phyloP scores from a whole-genome alignment of 2,329 filamentous ascomycete genomes.

The Claviceps monticola region DNA sequence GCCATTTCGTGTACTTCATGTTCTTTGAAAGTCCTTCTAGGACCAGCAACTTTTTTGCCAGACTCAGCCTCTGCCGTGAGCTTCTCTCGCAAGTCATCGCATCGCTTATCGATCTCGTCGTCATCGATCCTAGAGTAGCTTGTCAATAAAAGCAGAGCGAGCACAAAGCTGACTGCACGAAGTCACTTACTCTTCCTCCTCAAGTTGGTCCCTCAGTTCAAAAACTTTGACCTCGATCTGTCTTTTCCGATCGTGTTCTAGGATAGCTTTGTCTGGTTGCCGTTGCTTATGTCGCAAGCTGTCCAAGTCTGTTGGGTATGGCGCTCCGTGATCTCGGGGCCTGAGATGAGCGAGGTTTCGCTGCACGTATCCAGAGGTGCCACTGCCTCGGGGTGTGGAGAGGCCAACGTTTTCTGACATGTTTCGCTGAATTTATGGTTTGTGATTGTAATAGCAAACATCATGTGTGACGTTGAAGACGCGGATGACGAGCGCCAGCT shows the following conservation, averaged over 20 bases:
- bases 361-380: constrained; percentile 95
- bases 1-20: constrained; percentile 96
- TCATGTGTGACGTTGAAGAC: background rate
- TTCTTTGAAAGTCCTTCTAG: constrained; percentile 54
- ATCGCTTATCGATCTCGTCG: constrained; percentile 69
- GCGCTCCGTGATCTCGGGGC: constrained; percentile 66
- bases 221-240: constrained; percentile 90
- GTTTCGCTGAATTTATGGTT: constrained; percentile 1
- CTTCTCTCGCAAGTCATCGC: constrained; percentile 28
- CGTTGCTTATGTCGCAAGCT: constrained; percentile 61
- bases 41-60: constrained; percentile 18
- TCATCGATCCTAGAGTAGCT: constrained; percentile 51
- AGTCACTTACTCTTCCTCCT: constrained; percentile 61
- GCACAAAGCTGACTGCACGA: background rate
- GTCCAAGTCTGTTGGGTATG: constrained; percentile 61
- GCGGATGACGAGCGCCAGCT: background rate
- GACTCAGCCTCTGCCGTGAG: constrained; percentile 25
- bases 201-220: constrained; percentile 77
- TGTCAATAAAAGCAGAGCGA: constrained; percentile 4
- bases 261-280: constrained; percentile 79
- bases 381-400: constrained; percentile 82
- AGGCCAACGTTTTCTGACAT: constrained; percentile 99
- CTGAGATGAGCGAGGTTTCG: constrained; percentile 82
- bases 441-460: background rate
- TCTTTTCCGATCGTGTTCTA: constrained; percentile 86